Base-by-base conservation (phyloP, 495 filamentous ascomycete genomes). In the Friedmanniomyces simplex region DNA sequence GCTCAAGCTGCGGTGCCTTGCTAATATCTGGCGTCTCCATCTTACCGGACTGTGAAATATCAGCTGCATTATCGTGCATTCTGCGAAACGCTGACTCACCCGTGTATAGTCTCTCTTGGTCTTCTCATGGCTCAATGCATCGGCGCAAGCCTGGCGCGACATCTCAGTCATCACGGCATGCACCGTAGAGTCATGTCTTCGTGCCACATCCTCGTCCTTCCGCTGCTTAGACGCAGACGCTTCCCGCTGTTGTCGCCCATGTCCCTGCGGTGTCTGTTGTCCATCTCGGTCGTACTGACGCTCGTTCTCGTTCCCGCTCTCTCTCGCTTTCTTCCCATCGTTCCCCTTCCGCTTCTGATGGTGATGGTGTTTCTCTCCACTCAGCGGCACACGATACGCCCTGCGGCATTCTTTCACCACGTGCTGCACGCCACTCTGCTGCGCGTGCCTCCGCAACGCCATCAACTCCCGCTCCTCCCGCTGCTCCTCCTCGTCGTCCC, bases 241-340 rank as follows among this genome's bases (percentile, higher is more conserved):
- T 50, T 47, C 55, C 26, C 55, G 55, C 55, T 66, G 59, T 63
- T 52, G 58, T 45, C 39, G 61, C 30, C 53, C 53, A 55, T 48
- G 49, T 32, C 12, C 21, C 42, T 61, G 53, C 56, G 67, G 65
- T 65, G 52, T 58, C 46, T 66, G 66, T 63, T 66, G 62, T 60
- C 57, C 58, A 65, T 30, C 52, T 54, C 50, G 52, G 59, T 57
- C 53, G 42, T 50, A 43, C 49, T 56, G 32, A 59, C 60, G 18
- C 62, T 63, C 47, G 53, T 56, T 43, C 58, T 52, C 41, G 54
- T 48, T 49, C 59, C 16, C 49, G 25, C 24, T 13, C 41, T 61
- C 14, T n/a, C 57, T 53, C 47, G 32, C 5, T 8, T 45, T 34
- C 46, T 50, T 39, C 49, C 45, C 30, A 32, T 61, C 43, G 36